A percentile compares a stretch with the other conserved stretches of the same genome.
phyloP scores from a whole-genome alignment of 1,139 yeast genomes.

The Nakaseomyces sp. region DNA sequence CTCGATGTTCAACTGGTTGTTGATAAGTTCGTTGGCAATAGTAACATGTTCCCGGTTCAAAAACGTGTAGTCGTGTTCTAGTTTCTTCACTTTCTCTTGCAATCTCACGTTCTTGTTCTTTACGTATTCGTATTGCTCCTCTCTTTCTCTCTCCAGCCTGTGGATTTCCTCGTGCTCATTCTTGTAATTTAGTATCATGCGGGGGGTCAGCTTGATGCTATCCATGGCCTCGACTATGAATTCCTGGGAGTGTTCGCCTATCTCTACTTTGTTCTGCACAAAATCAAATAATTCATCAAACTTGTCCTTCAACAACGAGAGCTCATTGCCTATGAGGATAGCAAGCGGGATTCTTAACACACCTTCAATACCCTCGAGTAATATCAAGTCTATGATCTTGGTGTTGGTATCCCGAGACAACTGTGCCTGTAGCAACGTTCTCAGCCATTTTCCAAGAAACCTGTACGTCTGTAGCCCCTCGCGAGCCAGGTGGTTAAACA shows the following conservation, averaged over 20 bases:
- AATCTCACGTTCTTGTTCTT: constrained; percentile 61
- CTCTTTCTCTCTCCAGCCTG: constrained; percentile 56
- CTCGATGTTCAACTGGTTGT: constrained; percentile 53
- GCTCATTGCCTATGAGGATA: constrained; percentile 60
- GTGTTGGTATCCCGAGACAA: constrained; percentile 79
- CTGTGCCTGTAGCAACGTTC: constrained; percentile 30
- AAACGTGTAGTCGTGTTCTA: constrained; percentile 61
- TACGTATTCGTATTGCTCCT: constrained; percentile 59
- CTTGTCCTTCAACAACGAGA: constrained; percentile 46
- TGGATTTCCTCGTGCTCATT: constrained; percentile 70
- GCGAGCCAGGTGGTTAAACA: constrained; percentile 66
- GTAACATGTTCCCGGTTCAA: constrained; percentile 75
- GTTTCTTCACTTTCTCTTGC: constrained; percentile 61
- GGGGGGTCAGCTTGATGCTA: constrained; percentile 57
- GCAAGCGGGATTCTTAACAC: constrained; percentile 73
- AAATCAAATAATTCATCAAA: constrained; percentile 73
- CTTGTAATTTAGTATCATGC: constrained; percentile 57
- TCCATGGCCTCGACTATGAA: constrained; percentile 75
- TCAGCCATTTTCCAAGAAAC: constrained; percentile 3
- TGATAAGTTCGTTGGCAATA: constrained; percentile 66
- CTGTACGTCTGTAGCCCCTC: constrained; percentile 51
- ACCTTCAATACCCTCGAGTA: constrained; percentile 84
- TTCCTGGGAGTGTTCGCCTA: constrained; percentile 53
- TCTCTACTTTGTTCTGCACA: constrained; percentile 31
- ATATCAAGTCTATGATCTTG: constrained; percentile 73